phyloP scores from a whole-genome alignment of 306 rosid species.

The Pyrus pyrifolia region DNA sequence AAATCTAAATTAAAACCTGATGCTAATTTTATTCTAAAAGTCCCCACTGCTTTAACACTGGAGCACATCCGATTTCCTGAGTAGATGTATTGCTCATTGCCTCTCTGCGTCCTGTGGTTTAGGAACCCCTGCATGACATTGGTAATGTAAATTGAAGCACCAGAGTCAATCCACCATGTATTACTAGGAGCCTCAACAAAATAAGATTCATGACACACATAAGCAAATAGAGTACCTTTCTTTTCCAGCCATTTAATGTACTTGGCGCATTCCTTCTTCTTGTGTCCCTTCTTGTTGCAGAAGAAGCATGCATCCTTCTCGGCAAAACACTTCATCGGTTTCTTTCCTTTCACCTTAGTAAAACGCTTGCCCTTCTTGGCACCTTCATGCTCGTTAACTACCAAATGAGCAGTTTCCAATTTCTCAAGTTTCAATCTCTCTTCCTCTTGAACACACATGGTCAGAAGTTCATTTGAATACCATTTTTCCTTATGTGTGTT shows the following conservation, averaged over 20 bases:
- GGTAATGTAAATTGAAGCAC: constrained; percentile 1
- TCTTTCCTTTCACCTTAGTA: not conserved
- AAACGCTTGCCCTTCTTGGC: not conserved
- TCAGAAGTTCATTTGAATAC: not conserved
- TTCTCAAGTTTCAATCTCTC: not conserved
- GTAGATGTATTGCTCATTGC: constrained; percentile 10
- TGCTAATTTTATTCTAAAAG: not conserved
- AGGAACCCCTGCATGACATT: not conserved
- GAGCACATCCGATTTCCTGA: not conserved
- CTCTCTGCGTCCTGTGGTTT: not conserved
- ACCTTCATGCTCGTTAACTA: not conserved
- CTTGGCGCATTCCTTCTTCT: not conserved
- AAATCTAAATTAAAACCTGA: not conserved
- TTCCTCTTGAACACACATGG: constrained; percentile 4
- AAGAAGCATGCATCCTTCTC: not conserved
- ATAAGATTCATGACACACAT: constrained; percentile 1
- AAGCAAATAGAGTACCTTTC: not conserved
- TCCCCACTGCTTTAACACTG: not conserved
- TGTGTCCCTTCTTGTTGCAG: constrained; percentile 3
- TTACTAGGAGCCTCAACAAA: not conserved
- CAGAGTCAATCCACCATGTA: constrained; percentile 14
- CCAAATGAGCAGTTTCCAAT: not conserved
- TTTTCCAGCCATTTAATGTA: not conserved
- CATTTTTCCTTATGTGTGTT: constrained; percentile 9
- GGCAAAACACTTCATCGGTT: not conserved